Percentiles rank a stretch among this genome's conserved stretches.
phyloP scores from a whole-genome alignment of 108 stramenopile genomes.

The Cyclotella distinguenda region DNA sequence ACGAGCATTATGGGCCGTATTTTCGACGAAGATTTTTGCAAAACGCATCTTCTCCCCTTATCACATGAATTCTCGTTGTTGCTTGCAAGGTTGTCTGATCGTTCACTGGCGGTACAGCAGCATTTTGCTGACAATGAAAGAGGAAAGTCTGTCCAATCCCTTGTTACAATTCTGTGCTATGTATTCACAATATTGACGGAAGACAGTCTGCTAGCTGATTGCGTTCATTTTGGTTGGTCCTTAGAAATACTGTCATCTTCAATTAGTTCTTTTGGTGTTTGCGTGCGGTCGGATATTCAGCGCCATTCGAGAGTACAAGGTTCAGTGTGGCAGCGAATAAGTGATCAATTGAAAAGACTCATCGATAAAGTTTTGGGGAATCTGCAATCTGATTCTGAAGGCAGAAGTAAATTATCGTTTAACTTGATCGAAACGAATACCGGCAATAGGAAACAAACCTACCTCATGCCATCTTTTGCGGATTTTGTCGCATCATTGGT shows the following conservation, averaged over 20 bases:
- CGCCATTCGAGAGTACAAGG: conserved; percentile 3
- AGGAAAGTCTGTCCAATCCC: conserved; percentile 9
- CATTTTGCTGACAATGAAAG: not conserved
- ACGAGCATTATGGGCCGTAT: conserved; percentile 24
- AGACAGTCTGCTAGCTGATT: conserved; percentile 24
- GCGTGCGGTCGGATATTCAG: conserved; percentile 13
- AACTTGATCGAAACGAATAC: conserved; percentile 10
- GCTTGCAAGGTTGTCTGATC: conserved; percentile 4
- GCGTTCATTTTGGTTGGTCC: conserved; percentile 38
- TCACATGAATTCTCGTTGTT: conserved; percentile 29
- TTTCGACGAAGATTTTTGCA: conserved; percentile 26
- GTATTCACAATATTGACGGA: conserved; percentile 26
- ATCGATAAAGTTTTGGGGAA: conserved; percentile 26
- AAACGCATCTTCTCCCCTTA: conserved; percentile 25
- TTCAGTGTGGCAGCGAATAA: conserved; percentile 23
- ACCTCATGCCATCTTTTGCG: conserved; percentile 34
- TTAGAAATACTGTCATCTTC: conserved; percentile 30
- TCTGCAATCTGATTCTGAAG: not conserved
- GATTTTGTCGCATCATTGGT: conserved; percentile 26
- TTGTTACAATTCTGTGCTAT: conserved; percentile 29
- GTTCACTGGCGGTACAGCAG: not conserved
- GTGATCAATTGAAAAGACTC: conserved; percentile 21
- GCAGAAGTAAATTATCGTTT: conserved; percentile 13
- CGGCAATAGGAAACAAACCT: not conserved
- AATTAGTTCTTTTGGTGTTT: conserved; percentile 10